phyloP scores from a whole-genome alignment of 495 filamentous ascomycete genomes.

The Penicillium angulare region DNA sequence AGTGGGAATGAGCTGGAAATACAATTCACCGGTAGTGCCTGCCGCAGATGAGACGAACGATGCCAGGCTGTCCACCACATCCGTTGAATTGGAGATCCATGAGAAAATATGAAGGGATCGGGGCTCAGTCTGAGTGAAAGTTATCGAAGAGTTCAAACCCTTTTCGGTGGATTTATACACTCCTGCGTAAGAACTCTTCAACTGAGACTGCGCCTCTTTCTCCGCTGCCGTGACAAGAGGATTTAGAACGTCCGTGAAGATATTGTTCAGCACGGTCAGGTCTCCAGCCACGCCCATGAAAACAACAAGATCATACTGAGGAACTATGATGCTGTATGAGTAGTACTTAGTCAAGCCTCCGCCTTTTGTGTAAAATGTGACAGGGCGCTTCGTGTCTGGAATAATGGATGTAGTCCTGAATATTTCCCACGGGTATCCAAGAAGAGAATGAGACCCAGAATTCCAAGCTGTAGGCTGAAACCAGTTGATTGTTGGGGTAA shows the following conservation, averaged over 20 bases:
- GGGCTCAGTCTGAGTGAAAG: conserved; percentile 1
- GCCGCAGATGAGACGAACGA: conserved; percentile 2
- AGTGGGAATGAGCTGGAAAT: conserved; percentile 6
- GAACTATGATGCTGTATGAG: conserved; percentile 9
- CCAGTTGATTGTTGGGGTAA: conserved; percentile 6
- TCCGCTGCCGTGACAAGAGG: conserved; percentile 4
- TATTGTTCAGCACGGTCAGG: neutral
- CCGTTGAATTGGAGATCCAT: conserved; percentile 8
- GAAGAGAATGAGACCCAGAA: conserved; percentile 2
- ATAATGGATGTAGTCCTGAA: conserved; percentile 4
- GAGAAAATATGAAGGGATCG: conserved; percentile 1
- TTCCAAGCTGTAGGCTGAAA: conserved; percentile 7
- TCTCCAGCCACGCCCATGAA: conserved; percentile 4
- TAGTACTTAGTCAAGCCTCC: conserved; percentile 3
- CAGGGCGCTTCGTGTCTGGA: conserved; percentile 1
- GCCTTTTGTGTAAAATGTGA: conserved; percentile 11
- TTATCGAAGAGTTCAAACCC: conserved; percentile 6
- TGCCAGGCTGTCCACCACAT: neutral
- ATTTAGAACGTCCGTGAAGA: conserved; percentile 4
- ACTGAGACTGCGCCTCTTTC: neutral
- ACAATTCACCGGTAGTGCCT: neutral
- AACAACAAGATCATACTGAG: conserved; percentile 6
- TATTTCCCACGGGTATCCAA: conserved; percentile 8
- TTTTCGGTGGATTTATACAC: neutral
- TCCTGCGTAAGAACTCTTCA: conserved; percentile 1